These are phyloP conservation scores for Paraconiothyrium sp. DNA, from an alignment of 2,329 filamentous ascomycete genomes.

Conservation along the genomic window DNA sequence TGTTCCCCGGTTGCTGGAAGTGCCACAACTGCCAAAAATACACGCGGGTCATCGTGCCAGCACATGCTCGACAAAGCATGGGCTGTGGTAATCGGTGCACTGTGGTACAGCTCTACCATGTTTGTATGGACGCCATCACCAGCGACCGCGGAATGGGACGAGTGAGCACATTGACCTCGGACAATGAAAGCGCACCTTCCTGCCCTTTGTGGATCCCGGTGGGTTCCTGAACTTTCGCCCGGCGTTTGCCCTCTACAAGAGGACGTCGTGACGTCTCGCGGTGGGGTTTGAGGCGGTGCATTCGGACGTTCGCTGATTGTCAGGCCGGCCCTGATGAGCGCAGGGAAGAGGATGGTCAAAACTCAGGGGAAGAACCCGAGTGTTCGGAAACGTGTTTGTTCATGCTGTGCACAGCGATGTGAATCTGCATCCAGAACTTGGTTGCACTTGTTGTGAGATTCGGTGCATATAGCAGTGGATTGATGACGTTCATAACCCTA, in stretches of 20 bases:
- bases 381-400: background rate
- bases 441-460: background rate
- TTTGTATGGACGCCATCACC: background rate
- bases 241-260: background rate
- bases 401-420: background rate
- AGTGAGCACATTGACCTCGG: background rate
- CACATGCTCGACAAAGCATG: slow-evolving; percentile 6
- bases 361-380: slow-evolving; percentile 8
- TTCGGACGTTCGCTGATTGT: slow-evolving; percentile 2
- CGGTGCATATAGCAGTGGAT: background rate
- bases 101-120: background rate
- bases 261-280: slow-evolving; percentile 1
- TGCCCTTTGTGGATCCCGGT: slow-evolving; percentile 10
- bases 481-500: background rate
- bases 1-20: slow-evolving; percentile 2
- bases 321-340: background rate
- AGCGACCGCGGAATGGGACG: background rate
- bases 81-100: background rate
- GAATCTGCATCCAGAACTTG: background rate
- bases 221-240: background rate
- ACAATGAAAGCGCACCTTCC: background rate
- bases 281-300: slow-evolving; percentile 14
- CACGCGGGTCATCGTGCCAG: slow-evolving; percentile 3
- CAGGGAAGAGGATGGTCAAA: slow-evolving; percentile 12
- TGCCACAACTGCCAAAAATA: slow-evolving; percentile 14